Evolutionary conservation across 1,284 basidiomycete species (phyloP), one percentile per base, ranked within the genome.

Genomic region (Tremellales sp.): DNA sequence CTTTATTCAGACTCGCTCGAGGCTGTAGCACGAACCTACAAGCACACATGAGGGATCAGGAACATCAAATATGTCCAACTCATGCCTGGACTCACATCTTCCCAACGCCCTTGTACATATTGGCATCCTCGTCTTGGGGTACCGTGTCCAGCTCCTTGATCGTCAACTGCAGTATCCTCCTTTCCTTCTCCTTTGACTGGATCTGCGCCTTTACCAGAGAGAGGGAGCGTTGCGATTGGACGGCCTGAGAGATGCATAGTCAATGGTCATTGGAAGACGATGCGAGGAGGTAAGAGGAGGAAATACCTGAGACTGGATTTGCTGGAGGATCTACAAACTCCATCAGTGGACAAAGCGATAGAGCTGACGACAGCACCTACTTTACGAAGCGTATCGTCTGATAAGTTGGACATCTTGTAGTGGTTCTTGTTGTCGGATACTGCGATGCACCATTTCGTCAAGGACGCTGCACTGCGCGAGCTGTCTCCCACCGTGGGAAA

Each of bases 21-120:
- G 88, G 87, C n/a, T 87, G 82, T 74, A 84, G 81, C 78, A 93
- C 81, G 70, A 93, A 93, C 87, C 89, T 93, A 54, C 2, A 38
- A 32, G 35, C 18, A 28, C 28, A 18, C 31, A 49, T 39, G 48
- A 55, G 35, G n/a, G n/a, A n/a, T n/a, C n/a, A n/a, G n/a, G n/a
- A n/a, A n/a, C n/a, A n/a, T n/a, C n/a, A n/a, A n/a, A n/a, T n/a
- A n/a, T n/a, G n/a, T n/a, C n/a, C n/a, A 29, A 8, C 13, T 5
- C 9, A 9, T 14, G 35, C 8, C 21, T 28, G 34, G 18, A 74
- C 82, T 56, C 55, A 91, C 90, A 91, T 91, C 74, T 93, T 93
- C 34, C 90, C 90, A 41, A 93, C 86, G 38, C 89, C 89, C 61
- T 86, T 87, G 74, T 90, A 93, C 60, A 92, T 74, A 60, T 84